Evolutionary conservation across 495 filamentous ascomycete species (phyloP), one percentile per base, ranked within the genome.

Genomic region (Neurospora tetraspora): DNA sequence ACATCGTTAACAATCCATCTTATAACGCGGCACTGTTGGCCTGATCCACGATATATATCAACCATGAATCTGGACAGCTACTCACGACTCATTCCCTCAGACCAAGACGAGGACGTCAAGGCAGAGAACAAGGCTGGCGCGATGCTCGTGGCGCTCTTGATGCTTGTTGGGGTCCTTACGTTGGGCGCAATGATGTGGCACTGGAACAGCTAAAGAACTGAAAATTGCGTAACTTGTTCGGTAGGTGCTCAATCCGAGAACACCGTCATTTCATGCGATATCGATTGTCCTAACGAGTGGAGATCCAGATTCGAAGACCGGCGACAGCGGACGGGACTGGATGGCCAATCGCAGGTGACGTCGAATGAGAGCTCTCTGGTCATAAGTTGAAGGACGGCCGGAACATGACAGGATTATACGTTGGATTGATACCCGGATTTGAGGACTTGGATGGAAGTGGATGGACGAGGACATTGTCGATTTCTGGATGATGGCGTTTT

Each of bases 41-140:
- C 20, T 7, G 2, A 5, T 65, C 27, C 14, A 16, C 14, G 6
- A 53, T 20, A 47, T 27, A 16, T 5, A 36, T 27, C 45, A 71
- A 73, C 70, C 69, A 79, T 79, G 77, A 78, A 79, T 73, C 73
- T 77, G 42, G 71, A 78, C 73, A 78, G 77, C 71, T 78, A 77
- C 76, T 71, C 61, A 11, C 42, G 74, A 23, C 72, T 79, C 23
- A 79, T 77, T 53, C 74, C 75, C 2, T 79, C 76, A 36, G 74
- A 68, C 16, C 73, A 79, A 3, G 76, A 76, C 39, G 72, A 78
- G 34, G 72, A 75, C 18, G 7, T 70, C 42, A 34, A 59, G n/a
- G 20, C 27, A 61, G 31, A 42, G 23, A 31, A 27, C 31, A 39
- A 9, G 4, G 74, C 74, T 5, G 43, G 45, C 47, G 75, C 45